Evolutionary conservation across 163 green algal species (phyloP), one percentile per base, ranked within the genome.

Genomic region (Coccomyxa subellipsoidea): DNA sequence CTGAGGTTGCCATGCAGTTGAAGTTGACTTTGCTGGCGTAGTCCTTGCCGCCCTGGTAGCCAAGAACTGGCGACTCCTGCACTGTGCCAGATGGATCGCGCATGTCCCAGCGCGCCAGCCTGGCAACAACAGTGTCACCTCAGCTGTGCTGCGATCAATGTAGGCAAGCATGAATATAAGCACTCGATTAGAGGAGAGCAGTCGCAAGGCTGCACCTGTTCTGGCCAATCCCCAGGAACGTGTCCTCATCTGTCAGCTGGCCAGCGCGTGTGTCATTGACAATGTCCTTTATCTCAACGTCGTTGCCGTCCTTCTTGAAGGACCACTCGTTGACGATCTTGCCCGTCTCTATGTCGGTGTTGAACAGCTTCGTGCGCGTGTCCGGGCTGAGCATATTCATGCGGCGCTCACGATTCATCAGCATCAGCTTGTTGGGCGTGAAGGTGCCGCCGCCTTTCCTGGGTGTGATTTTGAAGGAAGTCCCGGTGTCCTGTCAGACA

Each of bases 1-100:
- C 95, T 35, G 92, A 95, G 59, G 95, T 97, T 34, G 96, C 96
- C 91, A 98, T 97, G 89, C 96, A 98, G 38, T 82, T 95, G 89
- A 99, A 99, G 83, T 97, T 95, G 78, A 93, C 95, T 78, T 93
- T 91, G 59, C 90, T 85, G 15, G 93, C 86, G 85, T 97, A 99
- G 84, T 98, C 93, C 84, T 98, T 97, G 83, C 96, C 96, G 37
- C 84, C 91, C 10, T 82, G 85, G 76, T 91, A 98, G 27, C 77
- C 77, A n/a, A 94, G 38, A 7, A 92, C 83, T 25, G 88, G 87
- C 86, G 89, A 82, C 36, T 90, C 82, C 79, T 92, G 84, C 69
- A 98, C 95, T 9, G 95, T 82, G 35, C 95, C 95, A 12, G 84
- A 69, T 5, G 79, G 86, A 38, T 90, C 87, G 25, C 96, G 91